Base-by-base conservation (phyloP, 495 filamentous ascomycete species). In the Aspergillus egyptiacus region DNA sequence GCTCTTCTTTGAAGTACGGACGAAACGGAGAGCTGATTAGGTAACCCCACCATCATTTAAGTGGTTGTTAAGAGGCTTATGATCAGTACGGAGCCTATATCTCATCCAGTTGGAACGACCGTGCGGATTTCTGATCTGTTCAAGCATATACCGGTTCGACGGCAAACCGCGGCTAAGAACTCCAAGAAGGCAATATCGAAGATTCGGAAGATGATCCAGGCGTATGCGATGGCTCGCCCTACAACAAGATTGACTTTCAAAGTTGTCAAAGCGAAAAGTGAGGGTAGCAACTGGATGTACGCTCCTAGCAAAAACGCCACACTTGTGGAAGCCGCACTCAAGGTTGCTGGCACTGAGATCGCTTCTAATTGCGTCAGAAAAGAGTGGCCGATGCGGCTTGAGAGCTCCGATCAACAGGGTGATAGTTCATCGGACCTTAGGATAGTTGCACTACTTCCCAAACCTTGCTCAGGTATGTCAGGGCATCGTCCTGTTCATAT, bases 71-170 rank as follows among this genome's bases (percentile, higher is more conserved):
- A 15, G 8, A 22, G n/a, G 6, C 25, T 37, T n/a, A 46, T 34
- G 8, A 13, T 35, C 40, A 77, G 76, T 37, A 56, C 66, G 17
- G 70, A 73, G 31, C 69, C 60, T 48, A 65, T 62, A 9, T 81
- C 84, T 10, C 80, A 85, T 52, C 85, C 89, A 1, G 70, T 87
- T 1, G 93, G 93, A 2, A 96, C 89, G 2, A 90, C 84, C 22
- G 74, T 98, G 20, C 73, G 72, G 42, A 71, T 91, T 15, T 71
- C 64, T 2, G 74, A 81, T 19, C 78, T 96, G 48, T 82, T 95
- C 54, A 78, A 79, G 34, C 61, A 66, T 18, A 64, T 88, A 5
- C 91, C 91, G 6, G 91, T 96, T 15, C 77, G 93, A 42, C 74
- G 77, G 57, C 83, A 90, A 61, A 69, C 74, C 5, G 71, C 75